Base-by-base conservation (phyloP, 805 yeast species). In the Maudiozyma saulgeensis region DNA sequence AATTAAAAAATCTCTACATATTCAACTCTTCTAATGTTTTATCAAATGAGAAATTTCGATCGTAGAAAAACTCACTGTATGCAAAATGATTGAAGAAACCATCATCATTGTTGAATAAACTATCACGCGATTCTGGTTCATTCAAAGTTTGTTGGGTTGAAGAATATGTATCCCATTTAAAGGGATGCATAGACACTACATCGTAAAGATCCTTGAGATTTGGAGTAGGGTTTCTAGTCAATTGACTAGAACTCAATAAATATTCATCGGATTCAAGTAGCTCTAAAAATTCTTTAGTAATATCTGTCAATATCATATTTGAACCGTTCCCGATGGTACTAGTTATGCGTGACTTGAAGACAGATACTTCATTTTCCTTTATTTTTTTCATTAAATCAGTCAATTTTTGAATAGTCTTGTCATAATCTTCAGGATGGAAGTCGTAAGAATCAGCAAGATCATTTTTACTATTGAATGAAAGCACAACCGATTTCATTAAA, bases 401-500 rank as follows among this genome's bases (percentile, higher is more conserved):
- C 21, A 45, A 4, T 6, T 9, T 9, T 15, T 34, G 18, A 7
- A 48, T 19, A 9, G 15, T 49, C 7, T 42, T 26, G n/a, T 51
- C 45, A 34, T 43, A 44, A 15, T 13, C 23, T 5, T 45, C 13
- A 1, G 41, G 15, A n/a, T 45, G 25, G 18, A 23, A 49, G n/a
- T 41, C 40, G 25, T 41, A 51, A 0, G 44, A 15, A 12, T 41
- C 21, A 2, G 48, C 45, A 25, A 44, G 45, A 6, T 9, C 19
- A 43, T 45, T 51, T 4, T 41, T 44, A 6, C 46, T 38, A n/a
- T 56, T 50, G 42, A 52, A 55, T 16, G 51, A 47, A 21, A 47
- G 23, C 3, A 61, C 42, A 5, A 53, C 41, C 28, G 51, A 43
- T n/a, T 51, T 49, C 39, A 62, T 44, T 4, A 60, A 40, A 35